Percentiles rank a stretch among this genome's conserved stretches.
Evolutionary conservation across 495 filamentous ascomycete species (phyloP).

Genomic region (Parachaetomium inaequale): DNA sequence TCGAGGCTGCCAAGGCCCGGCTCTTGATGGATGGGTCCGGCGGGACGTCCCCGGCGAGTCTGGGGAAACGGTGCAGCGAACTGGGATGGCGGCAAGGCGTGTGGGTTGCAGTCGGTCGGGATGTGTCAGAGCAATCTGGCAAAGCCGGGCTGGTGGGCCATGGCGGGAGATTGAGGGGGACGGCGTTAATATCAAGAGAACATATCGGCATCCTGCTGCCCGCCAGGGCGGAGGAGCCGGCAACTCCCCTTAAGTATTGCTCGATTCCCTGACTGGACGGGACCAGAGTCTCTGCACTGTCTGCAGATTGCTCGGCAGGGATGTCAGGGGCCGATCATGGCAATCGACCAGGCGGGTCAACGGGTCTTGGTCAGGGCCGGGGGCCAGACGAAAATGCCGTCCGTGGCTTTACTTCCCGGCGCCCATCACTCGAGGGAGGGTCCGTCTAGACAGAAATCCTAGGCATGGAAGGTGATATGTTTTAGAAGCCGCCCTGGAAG

Average conservation of each 20-base stretch:
- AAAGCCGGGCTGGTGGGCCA: slow-evolving; percentile 37
- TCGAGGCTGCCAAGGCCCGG: slow-evolving; percentile 16
- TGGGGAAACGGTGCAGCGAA: slow-evolving; percentile 16
- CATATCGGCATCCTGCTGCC: slow-evolving; percentile 23
- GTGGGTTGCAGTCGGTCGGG: slow-evolving; percentile 27
- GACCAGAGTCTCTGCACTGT: neutral
- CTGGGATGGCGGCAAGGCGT: slow-evolving; percentile 11
- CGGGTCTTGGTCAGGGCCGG: slow-evolving; percentile 27
- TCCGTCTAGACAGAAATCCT: neutral
- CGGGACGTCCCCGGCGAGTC: slow-evolving; percentile 8
- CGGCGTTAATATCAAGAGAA: slow-evolving; percentile 27
- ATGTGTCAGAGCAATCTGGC: slow-evolving; percentile 37
- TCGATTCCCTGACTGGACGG: slow-evolving; percentile 22
- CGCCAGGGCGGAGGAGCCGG: slow-evolving; percentile 24
- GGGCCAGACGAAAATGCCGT: slow-evolving; percentile 19
- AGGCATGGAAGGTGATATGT: slow-evolving; percentile 18
- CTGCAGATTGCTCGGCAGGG: slow-evolving; percentile 35
- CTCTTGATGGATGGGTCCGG: slow-evolving; percentile 22
- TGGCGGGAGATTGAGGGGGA: slow-evolving; percentile 28
- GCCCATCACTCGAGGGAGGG: slow-evolving; percentile 13
- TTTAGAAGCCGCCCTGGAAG: slow-evolving; percentile 30
- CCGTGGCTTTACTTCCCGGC: slow-evolving; percentile 16
- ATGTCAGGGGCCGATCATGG: slow-evolving; percentile 29
- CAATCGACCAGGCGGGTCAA: slow-evolving; percentile 33
- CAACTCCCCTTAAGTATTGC: slow-evolving; percentile 23